A percentile compares a stretch with the other conserved stretches of the same genome.
These are phyloP conservation scores for Haberlea rhodopensis DNA, from an alignment of 257 asterid genomes.

Conservation along the genomic window DNA sequence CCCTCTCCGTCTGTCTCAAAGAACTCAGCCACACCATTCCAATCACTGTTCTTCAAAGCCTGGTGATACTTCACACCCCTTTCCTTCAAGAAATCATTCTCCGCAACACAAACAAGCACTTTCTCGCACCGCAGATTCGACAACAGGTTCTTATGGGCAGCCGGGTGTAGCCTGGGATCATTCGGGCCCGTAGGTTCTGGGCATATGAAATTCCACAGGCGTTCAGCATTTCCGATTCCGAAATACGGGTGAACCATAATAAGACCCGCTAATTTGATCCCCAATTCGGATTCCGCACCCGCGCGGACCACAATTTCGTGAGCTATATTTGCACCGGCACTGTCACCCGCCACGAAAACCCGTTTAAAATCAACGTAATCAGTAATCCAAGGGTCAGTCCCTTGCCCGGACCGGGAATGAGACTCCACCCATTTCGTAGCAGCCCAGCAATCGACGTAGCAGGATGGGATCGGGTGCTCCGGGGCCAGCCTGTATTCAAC, in stretches of 20 bases:
- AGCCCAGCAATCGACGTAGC: slow-evolving; percentile 62
- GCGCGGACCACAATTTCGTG: slow-evolving; percentile 50
- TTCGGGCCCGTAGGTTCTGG: slow-evolving; percentile 29
- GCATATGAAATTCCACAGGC: slow-evolving; percentile 45
- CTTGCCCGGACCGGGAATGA: slow-evolving; percentile 29
- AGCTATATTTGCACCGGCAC: slow-evolving; percentile 77
- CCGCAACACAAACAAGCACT: slow-evolving; percentile 50
- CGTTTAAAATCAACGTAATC: slow-evolving; percentile 44
- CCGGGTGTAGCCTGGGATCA: slow-evolving; percentile 46
- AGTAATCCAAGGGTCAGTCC: slow-evolving; percentile 60
- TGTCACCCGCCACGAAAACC: slow-evolving; percentile 64
- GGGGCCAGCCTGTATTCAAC: slow-evolving; percentile 72
- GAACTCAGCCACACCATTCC: slow-evolving; percentile 44
- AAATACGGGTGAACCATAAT: slow-evolving; percentile 66
- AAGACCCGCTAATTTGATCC: slow-evolving; percentile 42
- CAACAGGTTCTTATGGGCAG: slow-evolving; percentile 30
- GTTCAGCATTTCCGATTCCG: slow-evolving; percentile 34
- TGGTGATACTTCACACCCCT: slow-evolving; percentile 39
- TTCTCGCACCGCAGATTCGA: slow-evolving; percentile 34
- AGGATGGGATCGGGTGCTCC: slow-evolving; percentile 62
- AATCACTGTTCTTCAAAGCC: slow-evolving; percentile 33
- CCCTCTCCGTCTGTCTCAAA: slow-evolving; percentile 41
- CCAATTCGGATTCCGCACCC: slow-evolving; percentile 9
- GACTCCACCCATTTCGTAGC: slow-evolving; percentile 55
- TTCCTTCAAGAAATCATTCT: slow-evolving; percentile 36